Evolutionary conservation across 2,329 filamentous ascomycete species (phyloP), one percentile per base, ranked within the genome.

Genomic region (Talaromyces sp.): DNA sequence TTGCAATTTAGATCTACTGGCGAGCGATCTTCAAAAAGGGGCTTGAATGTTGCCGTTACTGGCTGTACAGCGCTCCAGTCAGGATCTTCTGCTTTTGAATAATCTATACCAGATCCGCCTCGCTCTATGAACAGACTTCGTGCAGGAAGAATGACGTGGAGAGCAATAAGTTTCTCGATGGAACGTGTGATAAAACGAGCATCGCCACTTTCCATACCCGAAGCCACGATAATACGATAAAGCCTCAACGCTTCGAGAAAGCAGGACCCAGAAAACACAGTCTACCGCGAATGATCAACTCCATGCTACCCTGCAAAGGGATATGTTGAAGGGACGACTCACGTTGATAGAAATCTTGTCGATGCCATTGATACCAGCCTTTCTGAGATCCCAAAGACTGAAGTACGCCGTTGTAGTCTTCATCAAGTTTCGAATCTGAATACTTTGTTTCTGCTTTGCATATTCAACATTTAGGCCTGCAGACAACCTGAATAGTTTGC

Each of bases 121-220:
- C 72, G 67, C 8, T 70, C 69, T 50, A 76, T 74, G 65, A 79
- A 80, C 5, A 68, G 67, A 5, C 69, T 70, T 28, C 77, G 76
- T 5, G 75, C 69, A 7, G 77, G 77, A 5, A 79, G 69, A 1
- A 79, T 67, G n/a, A 79, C 72, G 69, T 79, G 77, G 37, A 78
- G 69, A 9, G 74, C 76, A 61, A 77, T 71, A 9, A 75, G 66
- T 50, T 73, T 71, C 64, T 78, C 76, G 55, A 78, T 64, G 8
- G 71, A 68, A 60, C 72, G 71, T 14, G 73, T 63, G 2, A 76
- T 69, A 33, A 71, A 70, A 18, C 67, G 65, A 44, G 67, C 70
- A 54, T 75, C 73, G 54, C 72, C 72, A 8, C 70, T 73, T 31
- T 73, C 70, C 12, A 72, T 67, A 23, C 68, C 68, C 55, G 68